Conservation (phyloP, 1,139 yeast species). For the Kurtzmaniella quercitrusa region DNA sequence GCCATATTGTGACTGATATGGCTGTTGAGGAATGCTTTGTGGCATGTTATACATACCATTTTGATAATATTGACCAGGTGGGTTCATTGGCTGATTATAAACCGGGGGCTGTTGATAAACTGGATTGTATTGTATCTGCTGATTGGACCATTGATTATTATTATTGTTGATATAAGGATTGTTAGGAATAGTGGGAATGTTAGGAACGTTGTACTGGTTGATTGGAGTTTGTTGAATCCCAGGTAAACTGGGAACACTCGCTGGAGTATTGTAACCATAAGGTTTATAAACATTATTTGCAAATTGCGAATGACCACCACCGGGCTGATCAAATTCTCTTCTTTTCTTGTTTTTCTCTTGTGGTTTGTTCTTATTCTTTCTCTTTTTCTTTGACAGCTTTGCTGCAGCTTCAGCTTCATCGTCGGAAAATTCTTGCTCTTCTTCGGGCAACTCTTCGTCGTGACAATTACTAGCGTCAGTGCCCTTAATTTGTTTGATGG, state of each 20-base stretch:
- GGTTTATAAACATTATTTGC: neutral
- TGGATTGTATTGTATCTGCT: neutral
- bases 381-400: conserved; percentile 55
- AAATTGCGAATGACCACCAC: neutral
- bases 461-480: conserved; percentile 93
- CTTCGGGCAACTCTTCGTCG: conserved; percentile 91
- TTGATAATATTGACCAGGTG: conserved; percentile 13
- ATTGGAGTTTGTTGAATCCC: neutral
- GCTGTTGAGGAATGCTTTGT: conserved; percentile 4
- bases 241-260: neutral
- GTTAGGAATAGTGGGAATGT: no score
- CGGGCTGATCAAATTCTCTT: neutral
- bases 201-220: neutral
- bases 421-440: conserved; percentile 92
- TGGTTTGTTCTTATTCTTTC: conserved; percentile 33
- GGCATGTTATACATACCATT: conserved; percentile 7
- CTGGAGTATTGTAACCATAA: conserved; percentile 1
- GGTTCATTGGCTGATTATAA: conserved; percentile 7
- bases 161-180: neutral
- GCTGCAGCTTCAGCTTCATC: conserved; percentile 74
- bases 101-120: conserved; percentile 7
- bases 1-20: conserved; percentile 5
- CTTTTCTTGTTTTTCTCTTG: conserved; percentile 8
- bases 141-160: neutral
- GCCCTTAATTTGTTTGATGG: conserved; percentile 68